Evolutionary conservation across 208 protist genomes (phyloP).

Genomic region (Angomonas deanei): DNA sequence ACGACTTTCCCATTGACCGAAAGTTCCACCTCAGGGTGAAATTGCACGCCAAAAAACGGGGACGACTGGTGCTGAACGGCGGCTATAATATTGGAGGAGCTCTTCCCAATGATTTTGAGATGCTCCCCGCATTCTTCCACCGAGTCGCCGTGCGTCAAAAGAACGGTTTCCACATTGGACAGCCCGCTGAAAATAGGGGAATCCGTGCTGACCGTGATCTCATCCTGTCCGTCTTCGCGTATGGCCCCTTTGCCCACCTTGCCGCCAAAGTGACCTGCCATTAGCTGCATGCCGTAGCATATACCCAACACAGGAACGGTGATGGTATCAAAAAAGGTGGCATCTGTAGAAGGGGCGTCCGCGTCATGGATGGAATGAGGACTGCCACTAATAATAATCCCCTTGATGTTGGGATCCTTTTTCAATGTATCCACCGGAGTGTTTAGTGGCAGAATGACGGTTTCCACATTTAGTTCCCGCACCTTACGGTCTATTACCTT

Average conservation of each 20-base stretch:
- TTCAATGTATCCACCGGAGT: slow-evolving; percentile 40
- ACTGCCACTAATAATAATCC: slow-evolving; percentile 95
- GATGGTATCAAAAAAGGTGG: slow-evolving; percentile 54
- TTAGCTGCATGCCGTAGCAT: slow-evolving; percentile 98
- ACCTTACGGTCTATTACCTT: slow-evolving; percentile 96
- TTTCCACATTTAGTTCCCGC: slow-evolving; percentile 91
- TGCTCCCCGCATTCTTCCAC: slow-evolving; percentile 30
- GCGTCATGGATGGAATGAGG: slow-evolving; percentile 86
- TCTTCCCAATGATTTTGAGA: slow-evolving; percentile 59
- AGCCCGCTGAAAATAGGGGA: slow-evolving; percentile 67
- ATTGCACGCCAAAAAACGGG: slow-evolving; percentile 94
- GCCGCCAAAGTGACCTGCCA: slow-evolving; percentile 83
- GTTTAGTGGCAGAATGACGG: slow-evolving; percentile 87
- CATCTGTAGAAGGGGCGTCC: slow-evolving; percentile 83
- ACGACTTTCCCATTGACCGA: slow-evolving; percentile 91
- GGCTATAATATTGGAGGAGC: slow-evolving; percentile 70
- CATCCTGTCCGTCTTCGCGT: slow-evolving; percentile 95
- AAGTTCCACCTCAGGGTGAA: slow-evolving; percentile 97
- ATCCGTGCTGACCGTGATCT: slow-evolving; percentile 60
- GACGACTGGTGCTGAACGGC: slow-evolving; percentile 64
- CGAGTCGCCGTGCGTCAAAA: slow-evolving; percentile 96
- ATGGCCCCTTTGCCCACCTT: slow-evolving; percentile 77
- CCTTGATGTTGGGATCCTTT: slow-evolving; percentile 58
- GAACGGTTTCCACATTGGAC: slow-evolving; percentile 47
- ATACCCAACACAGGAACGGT: slow-evolving; percentile 94